Conservation (phyloP, 306 rosid genomes). For the Chamaecrista fasciculata region DNA sequence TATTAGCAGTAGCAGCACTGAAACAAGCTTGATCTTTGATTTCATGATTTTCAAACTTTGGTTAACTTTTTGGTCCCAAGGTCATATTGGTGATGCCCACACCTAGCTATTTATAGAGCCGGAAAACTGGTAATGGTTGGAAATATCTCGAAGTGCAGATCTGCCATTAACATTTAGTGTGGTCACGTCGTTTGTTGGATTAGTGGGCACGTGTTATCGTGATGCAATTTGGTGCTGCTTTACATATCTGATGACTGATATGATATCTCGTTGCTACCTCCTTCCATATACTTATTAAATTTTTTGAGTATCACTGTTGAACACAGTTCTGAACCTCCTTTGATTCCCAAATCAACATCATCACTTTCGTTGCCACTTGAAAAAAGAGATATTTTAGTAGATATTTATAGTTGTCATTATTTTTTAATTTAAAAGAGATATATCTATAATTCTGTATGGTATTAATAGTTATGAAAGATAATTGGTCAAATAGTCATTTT, state of each 20-base stretch:
- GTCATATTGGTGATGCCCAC: background rate
- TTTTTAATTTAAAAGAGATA: no score
- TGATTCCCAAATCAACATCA: background rate
- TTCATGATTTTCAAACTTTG: conserved; percentile 2
- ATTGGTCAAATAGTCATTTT: no score
- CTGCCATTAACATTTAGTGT: background rate
- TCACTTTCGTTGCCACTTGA: background rate
- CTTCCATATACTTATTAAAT: background rate
- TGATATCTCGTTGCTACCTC: no score
- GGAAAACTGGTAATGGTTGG: no score
- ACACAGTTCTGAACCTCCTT: background rate
- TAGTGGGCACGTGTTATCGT: background rate
- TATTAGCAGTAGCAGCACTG: background rate
- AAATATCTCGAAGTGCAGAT: background rate
- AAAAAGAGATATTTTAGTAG: background rate
- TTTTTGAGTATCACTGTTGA: background rate
- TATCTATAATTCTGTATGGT: no score
- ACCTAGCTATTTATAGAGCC: conserved; percentile 9
- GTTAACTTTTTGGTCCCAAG: background rate
- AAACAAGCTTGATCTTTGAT: background rate
- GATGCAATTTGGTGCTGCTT: background rate
- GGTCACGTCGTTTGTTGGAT: background rate
- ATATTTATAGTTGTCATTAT: no score
- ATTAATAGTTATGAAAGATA: no score
- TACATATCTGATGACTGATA: no score